These are phyloP conservation scores for Paecilomyces sp. DNA, from an alignment of 2,329 filamentous ascomycete species.

Conservation along the genomic window DNA sequence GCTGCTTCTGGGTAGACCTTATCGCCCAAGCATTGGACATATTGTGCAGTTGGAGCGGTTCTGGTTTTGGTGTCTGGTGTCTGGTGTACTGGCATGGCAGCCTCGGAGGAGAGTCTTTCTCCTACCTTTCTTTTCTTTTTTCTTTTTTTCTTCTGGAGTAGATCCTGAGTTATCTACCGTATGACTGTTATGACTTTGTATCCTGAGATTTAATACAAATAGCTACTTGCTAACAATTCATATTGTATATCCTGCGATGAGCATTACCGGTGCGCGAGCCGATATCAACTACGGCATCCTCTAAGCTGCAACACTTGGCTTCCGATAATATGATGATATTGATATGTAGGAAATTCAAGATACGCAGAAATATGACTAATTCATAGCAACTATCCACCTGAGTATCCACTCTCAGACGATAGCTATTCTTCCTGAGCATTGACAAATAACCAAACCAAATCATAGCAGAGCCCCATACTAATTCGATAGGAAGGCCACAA, in stretches of 20 bases:
- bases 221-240: not conserved
- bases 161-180: not conserved
- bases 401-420: too few species aligned
- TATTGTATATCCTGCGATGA: not conserved
- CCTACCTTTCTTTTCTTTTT: not conserved
- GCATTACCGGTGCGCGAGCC: not conserved
- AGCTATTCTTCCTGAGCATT: not conserved
- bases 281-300: too few species aligned
- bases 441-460: not conserved
- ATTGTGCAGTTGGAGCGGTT: not conserved
- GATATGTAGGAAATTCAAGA: too few species aligned
- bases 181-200: not conserved
- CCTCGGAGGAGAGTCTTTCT: not conserved
- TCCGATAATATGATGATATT: too few species aligned
- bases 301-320: too few species aligned
- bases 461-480: not conserved
- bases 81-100: not conserved
- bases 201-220: not conserved
- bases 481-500: slow-evolving; percentile 9
- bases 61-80: not conserved
- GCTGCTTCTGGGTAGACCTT: not conserved
- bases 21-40: not conserved
- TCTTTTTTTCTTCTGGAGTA: not conserved
- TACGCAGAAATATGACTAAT: too few species aligned
- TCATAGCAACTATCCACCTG: too few species aligned